Percentiles rank a stretch among this genome's conserved stretches.
These are phyloP conservation scores for Lasiodiplodia theobromae DNA, from an alignment of 2,329 filamentous ascomycete species.

Conservation along the genomic window DNA sequence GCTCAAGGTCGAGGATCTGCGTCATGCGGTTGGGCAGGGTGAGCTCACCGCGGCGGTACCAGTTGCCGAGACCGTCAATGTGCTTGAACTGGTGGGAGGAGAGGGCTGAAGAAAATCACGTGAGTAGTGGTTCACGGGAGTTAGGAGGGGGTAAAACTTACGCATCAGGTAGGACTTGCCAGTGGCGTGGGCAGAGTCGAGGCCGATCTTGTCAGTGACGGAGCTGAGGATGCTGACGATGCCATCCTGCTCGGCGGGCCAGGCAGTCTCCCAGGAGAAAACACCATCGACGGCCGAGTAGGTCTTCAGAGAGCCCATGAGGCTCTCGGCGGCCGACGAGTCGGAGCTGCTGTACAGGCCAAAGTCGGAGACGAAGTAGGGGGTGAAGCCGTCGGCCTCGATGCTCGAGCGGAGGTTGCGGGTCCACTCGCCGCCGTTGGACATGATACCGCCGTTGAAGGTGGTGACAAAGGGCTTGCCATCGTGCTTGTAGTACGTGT, in stretches of 20 bases:
- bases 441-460: slow-evolving; percentile 40
- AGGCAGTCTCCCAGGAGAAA: slow-evolving; percentile 48
- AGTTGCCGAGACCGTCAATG: slow-evolving; percentile 39
- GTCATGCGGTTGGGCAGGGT: slow-evolving; percentile 44
- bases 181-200: slow-evolving; percentile 38
- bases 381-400: slow-evolving; percentile 37
- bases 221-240: slow-evolving; percentile 36
- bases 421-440: slow-evolving; percentile 26
- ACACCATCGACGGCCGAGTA: slow-evolving; percentile 42
- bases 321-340: slow-evolving; percentile 33
- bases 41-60: slow-evolving; percentile 48
- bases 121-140: slow-evolving; percentile 18
- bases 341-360: slow-evolving; percentile 32
- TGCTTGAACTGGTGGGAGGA: slow-evolving; percentile 52
- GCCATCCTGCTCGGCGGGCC: slow-evolving; percentile 37
- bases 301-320: slow-evolving; percentile 33
- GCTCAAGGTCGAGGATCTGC: slow-evolving; percentile 42
- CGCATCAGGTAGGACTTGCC: slow-evolving; percentile 50
- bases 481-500: slow-evolving; percentile 41
- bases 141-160: background rate
- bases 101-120: slow-evolving; percentile 22
- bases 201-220: slow-evolving; percentile 40
- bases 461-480: slow-evolving; percentile 42
- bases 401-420: slow-evolving; percentile 32
- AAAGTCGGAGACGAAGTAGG: slow-evolving; percentile 45